phyloP scores from a whole-genome alignment of 148 eudicot species.

The Rhododendron kiyosumense region DNA sequence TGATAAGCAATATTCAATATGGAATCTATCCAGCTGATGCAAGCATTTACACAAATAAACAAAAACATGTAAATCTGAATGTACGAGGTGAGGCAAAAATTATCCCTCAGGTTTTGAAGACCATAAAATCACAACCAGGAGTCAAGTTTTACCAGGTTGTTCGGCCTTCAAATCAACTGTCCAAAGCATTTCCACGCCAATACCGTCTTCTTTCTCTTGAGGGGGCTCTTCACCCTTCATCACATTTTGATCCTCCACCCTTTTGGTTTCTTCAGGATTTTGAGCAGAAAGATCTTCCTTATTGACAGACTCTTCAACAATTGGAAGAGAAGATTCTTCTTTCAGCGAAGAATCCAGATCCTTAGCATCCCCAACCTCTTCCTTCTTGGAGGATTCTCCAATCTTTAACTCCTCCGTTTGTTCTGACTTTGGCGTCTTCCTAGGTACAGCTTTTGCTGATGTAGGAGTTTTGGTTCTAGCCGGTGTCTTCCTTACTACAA shows the following conservation, averaged over 20 bases:
- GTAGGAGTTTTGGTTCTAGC: constrained; percentile 40
- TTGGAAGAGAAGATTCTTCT: neutral
- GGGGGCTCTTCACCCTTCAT: constrained; percentile 16
- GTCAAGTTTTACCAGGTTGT: neutral
- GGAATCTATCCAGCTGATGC: neutral
- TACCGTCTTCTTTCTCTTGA: constrained; percentile 21
- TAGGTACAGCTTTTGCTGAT: constrained; percentile 37
- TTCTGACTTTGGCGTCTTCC: constrained; percentile 19
- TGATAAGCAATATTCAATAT: neutral
- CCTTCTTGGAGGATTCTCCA: constrained; percentile 19
- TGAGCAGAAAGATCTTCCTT: constrained; percentile 3
- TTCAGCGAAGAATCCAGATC: constrained; percentile 19
- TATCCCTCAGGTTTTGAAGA: neutral
- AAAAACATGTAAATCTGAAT: neutral
- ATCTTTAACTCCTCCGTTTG: constrained; percentile 24
- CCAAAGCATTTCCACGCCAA: constrained; percentile 12
- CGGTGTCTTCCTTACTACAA: constrained; percentile 41
- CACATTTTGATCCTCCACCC: constrained; percentile 18
- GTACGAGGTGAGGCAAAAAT: neutral
- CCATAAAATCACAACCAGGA: neutral
- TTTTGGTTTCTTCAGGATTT: constrained; percentile 14
- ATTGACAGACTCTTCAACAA: constrained; percentile 17
- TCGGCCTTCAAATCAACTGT: neutral
- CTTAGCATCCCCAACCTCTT: constrained; percentile 20
- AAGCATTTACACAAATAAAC: neutral